Conservation (phyloP, 192 early-diverging fungal species). For the Coemansia pectinata region DNA sequence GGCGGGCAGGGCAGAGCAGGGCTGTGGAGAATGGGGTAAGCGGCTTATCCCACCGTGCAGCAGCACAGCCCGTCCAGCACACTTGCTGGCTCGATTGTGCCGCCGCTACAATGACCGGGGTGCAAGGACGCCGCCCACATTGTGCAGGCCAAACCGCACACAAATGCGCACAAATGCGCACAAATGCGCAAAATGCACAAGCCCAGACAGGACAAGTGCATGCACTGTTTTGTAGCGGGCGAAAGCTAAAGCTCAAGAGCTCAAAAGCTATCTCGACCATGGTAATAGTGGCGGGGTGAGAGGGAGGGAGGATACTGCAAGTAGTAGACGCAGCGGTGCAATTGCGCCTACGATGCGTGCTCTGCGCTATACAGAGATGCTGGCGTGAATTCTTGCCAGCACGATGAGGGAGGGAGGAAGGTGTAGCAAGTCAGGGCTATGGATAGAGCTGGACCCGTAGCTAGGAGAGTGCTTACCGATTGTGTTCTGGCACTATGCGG, state of each 20-base stretch:
- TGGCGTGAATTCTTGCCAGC: neutral
- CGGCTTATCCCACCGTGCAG: neutral
- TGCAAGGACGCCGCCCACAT: neutral
- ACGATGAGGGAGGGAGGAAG: neutral
- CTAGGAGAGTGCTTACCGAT: constrained; percentile 2
- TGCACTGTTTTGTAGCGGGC: neutral
- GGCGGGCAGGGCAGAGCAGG: neutral
- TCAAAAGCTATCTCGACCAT: neutral
- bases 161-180: constrained; percentile 1
- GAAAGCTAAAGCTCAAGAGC: neutral
- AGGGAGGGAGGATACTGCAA: neutral
- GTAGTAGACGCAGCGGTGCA: neutral
- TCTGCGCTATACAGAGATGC: neutral
- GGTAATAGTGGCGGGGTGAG: neutral
- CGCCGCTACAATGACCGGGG: neutral
- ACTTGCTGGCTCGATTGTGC: neutral
- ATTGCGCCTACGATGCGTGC: neutral
- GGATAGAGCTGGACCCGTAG: neutral
- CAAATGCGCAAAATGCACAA: neutral
- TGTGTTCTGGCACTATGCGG: neutral
- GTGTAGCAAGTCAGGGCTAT: neutral
- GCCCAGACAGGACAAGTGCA: neutral
- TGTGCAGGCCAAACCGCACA: neutral
- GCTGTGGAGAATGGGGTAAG: neutral
- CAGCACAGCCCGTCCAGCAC: neutral